Percentiles rank a stretch among this genome's conserved stretches.
Evolutionary conservation across 2,329 filamentous ascomycete species (phyloP).

Genomic region (Fusarium tuaranense): DNA sequence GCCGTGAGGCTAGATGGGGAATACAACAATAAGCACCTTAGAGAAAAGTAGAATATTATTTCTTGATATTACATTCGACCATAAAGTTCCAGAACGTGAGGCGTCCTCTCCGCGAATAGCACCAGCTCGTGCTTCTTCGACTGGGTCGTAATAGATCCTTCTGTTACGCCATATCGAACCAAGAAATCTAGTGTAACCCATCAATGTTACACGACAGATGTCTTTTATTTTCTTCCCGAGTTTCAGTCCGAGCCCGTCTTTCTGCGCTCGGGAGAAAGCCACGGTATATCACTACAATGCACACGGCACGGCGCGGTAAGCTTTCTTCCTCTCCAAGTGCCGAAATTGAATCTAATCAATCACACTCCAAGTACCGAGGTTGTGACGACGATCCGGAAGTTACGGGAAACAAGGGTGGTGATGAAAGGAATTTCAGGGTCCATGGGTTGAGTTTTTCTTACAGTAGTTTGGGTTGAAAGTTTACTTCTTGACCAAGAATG

Average conservation of each 20-base stretch:
- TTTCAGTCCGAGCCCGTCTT: background rate
- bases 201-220: background rate
- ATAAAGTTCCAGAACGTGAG: background rate
- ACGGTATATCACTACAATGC: background rate
- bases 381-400: background rate
- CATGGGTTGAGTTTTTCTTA: background rate
- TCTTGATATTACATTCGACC: background rate
- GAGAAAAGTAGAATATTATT: background rate
- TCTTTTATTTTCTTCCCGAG: background rate
- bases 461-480: background rate
- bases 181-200: background rate
- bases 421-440: background rate
- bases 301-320: background rate
- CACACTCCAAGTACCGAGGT: constrained; percentile 25
- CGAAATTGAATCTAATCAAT: constrained; percentile 14
- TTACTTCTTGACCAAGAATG: background rate
- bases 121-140: background rate
- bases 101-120: background rate
- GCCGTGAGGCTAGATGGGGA: constrained; percentile 7
- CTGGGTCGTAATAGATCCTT: background rate
- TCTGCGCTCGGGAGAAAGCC: background rate
- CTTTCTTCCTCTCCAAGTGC: constrained; percentile 12
- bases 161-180: background rate
- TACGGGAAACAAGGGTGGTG: background rate
- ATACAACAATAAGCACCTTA: constrained; percentile 1